Base-by-base conservation (phyloP, 371 early-diverging fungal species). In the Lichtheimia ornata region DNA sequence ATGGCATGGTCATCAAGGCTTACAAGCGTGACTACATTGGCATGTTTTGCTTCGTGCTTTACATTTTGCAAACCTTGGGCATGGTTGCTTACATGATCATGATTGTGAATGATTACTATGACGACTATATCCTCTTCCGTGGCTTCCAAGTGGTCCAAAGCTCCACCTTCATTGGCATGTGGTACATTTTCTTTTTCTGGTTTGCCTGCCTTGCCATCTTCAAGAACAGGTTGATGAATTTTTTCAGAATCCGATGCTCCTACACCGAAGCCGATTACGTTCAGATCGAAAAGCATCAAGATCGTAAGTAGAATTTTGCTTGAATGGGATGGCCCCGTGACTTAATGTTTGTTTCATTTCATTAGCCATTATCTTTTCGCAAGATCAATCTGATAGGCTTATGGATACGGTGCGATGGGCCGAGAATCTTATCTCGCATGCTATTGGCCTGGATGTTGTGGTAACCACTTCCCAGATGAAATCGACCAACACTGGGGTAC, bases 161-260 rank as follows among this genome's bases (percentile, higher is more conserved):
- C 3, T 71, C 71, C 57, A 7, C 85, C 44, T 90, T 89, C 59
- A 81, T 85, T 53, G 75, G 86, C 27, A 74, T 88, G 17, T 91
- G 92, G 92, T 87, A 88, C 58, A 54, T 89, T 55, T 66, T 82
- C 9, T 81, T 79, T 2, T 64, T 86, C 24, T 90, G 90, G 92
- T 80, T 89, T 61, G 66, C 79, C 12, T 52, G 64, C 11, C 61
- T 89, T 50, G 72, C 85, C 53, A 67, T 81, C 6, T 56, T 25
- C 57, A 67, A 69, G 15, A 40, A 62, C 45, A 74, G 82, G 15
- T 50, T 86, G 5, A 78, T 84, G 54, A 88, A 88, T 59, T 88
- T 84, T 60, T 90, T 88, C 79, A 79, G 88, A 24, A 67, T 84
- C 45, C 80, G 84, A 49, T 76, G 74, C 12, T 67, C 72, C 52